Evolutionary conservation across 192 early-diverging fungal genomes (phyloP), one percentile per base, ranked within the genome.

Genomic region (Chytriomyces sp.): DNA sequence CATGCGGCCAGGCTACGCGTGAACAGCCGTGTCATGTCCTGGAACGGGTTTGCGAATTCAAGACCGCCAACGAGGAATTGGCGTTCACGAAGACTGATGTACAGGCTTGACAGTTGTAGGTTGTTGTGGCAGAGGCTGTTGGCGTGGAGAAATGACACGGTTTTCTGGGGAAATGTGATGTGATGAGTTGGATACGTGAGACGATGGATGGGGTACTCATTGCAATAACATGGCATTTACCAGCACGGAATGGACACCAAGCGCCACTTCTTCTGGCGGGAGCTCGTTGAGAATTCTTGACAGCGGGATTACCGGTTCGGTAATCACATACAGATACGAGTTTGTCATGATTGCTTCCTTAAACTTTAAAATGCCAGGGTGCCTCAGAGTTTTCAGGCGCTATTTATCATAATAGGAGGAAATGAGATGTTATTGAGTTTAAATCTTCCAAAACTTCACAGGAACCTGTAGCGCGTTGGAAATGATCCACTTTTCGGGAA

Each of bases 81-180:
- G 5, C 77, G 23, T 45, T 73, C 61, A 5, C 71, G 57, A 48
- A 73, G 10, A 59, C 71, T 73, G 5, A 84, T 68, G 28, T 73
- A 84, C 23, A 84, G 53, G n/a, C 78, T 80, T 9, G 68, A 64
- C 7, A 82, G 20, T 49, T 80, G 77, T 24, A 84, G 47, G 59
- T 82, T 82, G 81, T 84, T 84, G 66, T 84, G 83, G 10, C 77
- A 79, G 16, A 84, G 67, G 13, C 69, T 49, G 57, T 84, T 45
- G 20, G 5, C n/a, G 61, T 84, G 83, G 44, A 84, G 60, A 64
- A 84, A 84, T 13, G 24, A 66, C 1, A 84, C 53, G 5, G 83
- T 81, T 75, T 80, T 79, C 79, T 81, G 35, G 35, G 35, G 35
- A 35, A 3, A 16, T 67, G 2, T 1, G 13, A n/a, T 57, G 53